Evolutionary conservation across 345 rosid genomes (phyloP), one percentile per base, ranked within the genome.

Genomic region (Kandelia obovata): DNA sequence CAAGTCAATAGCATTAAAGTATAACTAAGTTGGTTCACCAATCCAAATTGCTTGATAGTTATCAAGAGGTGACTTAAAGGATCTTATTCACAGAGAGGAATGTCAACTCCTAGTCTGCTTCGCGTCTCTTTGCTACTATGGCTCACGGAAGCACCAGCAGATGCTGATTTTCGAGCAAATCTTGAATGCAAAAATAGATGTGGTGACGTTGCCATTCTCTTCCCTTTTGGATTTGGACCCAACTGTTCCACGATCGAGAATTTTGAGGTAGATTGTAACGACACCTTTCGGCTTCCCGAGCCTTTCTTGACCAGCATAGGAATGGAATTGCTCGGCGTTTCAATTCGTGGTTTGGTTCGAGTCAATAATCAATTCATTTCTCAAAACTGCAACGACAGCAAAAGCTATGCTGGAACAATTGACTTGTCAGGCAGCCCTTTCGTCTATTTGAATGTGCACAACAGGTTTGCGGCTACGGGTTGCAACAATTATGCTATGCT

Each of bases 401-500:
- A 3, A 13, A 2, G 5, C 5, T 11, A 0, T 13, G 0, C 17
- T 43, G 49, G 17, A 43, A 11, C 1, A 13, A 3, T 43, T 11
- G 5, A 43, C 49, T 0, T 43, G 49, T 58, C 37, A 26, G 35
- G n/a, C 62, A 58, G 34, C 62, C 62, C 62, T 28, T 58, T 58
- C 20, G 3, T 58, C 35, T 58, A 26, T 30, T 58, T 37, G 1
- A 30, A 7, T 6, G 16, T 0, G 17, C 34, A 58, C 1, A 58
- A 27, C n/a, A 26, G 35, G 34, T 28, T 69, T 58, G 47, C 72
- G 11, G 65, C 58, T 11, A 15, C 15, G 10, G 72, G 65, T 28
- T 69, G 72, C 17, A 26, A 69, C 30, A 69, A 47, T 47, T 69
- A 69, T 59, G 72, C 65, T 2, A 6, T 32, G 32, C 46, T 69